Evolutionary conservation across 83 land plant genomes (phyloP), one percentile per base, ranked within the genome.

Genomic region (Picea mariana): DNA sequence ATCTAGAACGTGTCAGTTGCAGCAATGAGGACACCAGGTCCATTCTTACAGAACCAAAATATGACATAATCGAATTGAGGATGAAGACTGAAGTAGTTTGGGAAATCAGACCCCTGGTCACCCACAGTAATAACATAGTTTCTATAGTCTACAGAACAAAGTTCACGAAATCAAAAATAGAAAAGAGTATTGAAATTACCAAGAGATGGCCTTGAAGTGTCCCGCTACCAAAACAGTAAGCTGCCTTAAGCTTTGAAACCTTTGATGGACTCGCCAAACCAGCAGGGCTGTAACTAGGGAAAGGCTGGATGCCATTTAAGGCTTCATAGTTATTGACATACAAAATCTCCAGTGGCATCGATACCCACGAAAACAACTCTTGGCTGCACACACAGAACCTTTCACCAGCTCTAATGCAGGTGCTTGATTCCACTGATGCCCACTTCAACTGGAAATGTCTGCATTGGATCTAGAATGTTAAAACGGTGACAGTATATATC

Each of bases 381-480:
- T 90, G 93, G 21, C 72, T 87, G 67, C 98, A 93, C 55, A 91
- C 95, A 80, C 95, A 92, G 66, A 97, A 94, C 82, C 83, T 91
- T 67, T 79, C 68, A 55, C 96, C 95, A 17, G 7, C 82, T 79
- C 84, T 80, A 62, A 95, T 83, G n/a, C 91, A 91, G 7, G 97
- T 97, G 81, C 81, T 81, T 5, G 92, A 85, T 55, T 95, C 92
- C 55, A 97, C 98, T 60, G 87, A 92, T 31, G 98, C 89, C 99
- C 99, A 97, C 68, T 83, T 78, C 63, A 95, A 87, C 81, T 86
- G 89, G 68, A 97, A 97, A 85, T 97, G 98, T 84, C 98, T 97
- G 86, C 88, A 83, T 67, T 31, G 3, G 23, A n/a, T 65, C 58
- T 52, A 9, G 11, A 52, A 11, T 1, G 58, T 52, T 52, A 11